Percentiles rank a stretch among this genome's conserved stretches.
Conservation (phyloP, 352 stramenopile species). For the Pythium volutum region DNA sequence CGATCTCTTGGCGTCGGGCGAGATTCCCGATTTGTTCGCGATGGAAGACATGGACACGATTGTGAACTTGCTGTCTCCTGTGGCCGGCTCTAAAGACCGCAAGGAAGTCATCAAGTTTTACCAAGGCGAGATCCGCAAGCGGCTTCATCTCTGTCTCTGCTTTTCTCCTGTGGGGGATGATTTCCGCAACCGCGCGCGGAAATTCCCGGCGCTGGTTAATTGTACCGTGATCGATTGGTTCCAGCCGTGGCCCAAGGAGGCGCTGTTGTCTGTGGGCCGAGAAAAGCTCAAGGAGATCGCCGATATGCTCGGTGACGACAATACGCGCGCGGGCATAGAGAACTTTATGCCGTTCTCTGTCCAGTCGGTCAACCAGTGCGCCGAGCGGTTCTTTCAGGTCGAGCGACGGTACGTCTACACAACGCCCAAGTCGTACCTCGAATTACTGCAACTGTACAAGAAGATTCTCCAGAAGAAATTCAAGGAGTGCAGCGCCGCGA, state of each 20-base stretch:
- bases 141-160: conserved; percentile 93
- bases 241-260: conserved; percentile 92
- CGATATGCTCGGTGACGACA: conserved; percentile 79
- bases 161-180: conserved; percentile 95
- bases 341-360: conserved; percentile 97
- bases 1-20: conserved; percentile 91
- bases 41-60: conserved; percentile 94
- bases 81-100: conserved; percentile 81
- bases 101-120: conserved; percentile 95
- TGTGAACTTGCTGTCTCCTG: conserved; percentile 79
- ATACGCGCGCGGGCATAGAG: conserved; percentile 86
- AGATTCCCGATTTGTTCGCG: conserved; percentile 94
- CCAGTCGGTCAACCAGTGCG: conserved; percentile 90
- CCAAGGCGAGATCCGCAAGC: conserved; percentile 92
- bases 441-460: conserved; percentile 94
- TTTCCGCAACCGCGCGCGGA: conserved; percentile 91
- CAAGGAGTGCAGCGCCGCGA: conserved; percentile 84
- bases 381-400: conserved; percentile 86
- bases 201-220: conserved; percentile 95
- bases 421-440: conserved; percentile 94
- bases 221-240: conserved; percentile 97
- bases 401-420: conserved; percentile 94
- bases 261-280: conserved; percentile 88
- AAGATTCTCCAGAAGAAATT: conserved; percentile 92
- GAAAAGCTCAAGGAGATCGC: conserved; percentile 86